Percentiles rank a stretch among this genome's conserved stretches.
Conservation (phyloP, 805 yeast species). For the Yamadazyma insecticola region DNA sequence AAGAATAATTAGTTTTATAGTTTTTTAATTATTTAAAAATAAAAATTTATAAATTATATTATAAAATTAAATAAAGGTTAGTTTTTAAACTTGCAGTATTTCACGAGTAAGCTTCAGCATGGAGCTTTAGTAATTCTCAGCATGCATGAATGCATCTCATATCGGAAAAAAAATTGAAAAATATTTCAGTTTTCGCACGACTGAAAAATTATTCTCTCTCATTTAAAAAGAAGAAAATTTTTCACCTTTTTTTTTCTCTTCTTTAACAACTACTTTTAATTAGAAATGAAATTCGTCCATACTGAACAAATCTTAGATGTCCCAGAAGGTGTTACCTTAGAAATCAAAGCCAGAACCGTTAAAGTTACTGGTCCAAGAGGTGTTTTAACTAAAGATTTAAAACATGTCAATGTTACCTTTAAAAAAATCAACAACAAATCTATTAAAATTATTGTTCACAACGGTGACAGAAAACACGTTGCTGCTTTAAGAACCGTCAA, state of each 20-base stretch:
- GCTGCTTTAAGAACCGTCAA: conserved; percentile 99
- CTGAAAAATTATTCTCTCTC: no score
- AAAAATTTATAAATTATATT: no score
- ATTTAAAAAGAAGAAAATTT: no score
- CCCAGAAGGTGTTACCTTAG: conserved; percentile 92
- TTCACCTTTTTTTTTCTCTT: conserved; percentile 3
- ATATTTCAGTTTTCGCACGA: no score
- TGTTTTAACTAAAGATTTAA: conserved; percentile 79
- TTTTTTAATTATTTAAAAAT: no score
- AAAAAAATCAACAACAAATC: conserved; percentile 64
- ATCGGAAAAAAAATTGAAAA: no score
- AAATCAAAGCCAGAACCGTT: conserved; percentile 86
- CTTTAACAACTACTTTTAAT: background rate
- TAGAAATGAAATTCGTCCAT: conserved; percentile 73
- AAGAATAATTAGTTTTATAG: no score
- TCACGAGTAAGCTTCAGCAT: no score
- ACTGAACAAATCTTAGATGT: conserved; percentile 76
- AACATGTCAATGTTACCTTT: conserved; percentile 95
- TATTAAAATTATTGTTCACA: conserved; percentile 89
- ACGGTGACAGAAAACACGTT: conserved; percentile 99
- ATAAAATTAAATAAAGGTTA: no score
- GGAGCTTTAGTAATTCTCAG: no score
- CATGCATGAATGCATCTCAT: no score
- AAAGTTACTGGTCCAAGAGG: conserved; percentile 99
- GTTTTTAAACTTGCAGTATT: no score